Evolutionary conservation across 2,329 filamentous ascomycete species (phyloP), one percentile per base, ranked within the genome.

Genomic region (Acrodontium crateriforme): DNA sequence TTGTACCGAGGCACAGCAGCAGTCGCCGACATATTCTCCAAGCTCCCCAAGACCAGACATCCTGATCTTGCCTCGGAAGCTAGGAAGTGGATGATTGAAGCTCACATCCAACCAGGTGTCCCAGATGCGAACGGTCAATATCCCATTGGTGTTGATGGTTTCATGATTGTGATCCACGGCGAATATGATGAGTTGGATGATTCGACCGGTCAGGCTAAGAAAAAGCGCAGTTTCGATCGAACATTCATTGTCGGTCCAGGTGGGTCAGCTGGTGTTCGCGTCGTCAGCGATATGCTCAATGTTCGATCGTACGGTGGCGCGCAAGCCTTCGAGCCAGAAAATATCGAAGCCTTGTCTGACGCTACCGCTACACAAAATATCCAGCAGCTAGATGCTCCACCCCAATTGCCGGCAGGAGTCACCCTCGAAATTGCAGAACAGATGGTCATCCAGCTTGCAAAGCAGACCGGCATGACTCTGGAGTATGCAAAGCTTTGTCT

Each of bases 401-500:
- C 43, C 16, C 37, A 44, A 18, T 34, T 47, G 9, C 46, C 46
- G 10, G 32, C 37, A 15, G 44, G 44, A 16, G 20, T 51, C n/a
- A 44, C 45, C 2, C 30, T 47, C n/a, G 42, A 45, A 24, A 24
- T 49, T 11, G 49, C 45, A 13, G 45, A 48, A 38, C 72, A 84
- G 58, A 63, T 92, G 47, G 60, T 73, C 13, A 42, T 61, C 12
- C 75, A 89, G 49, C 66, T 94, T 28, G 77, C 73, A 39, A 73
- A 72, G 39, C 73, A 73, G 45, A 93, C 85, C 1, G 72, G 74
- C 32, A 83, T 98, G 74, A 89, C 72, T 6, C 56, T 74, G 7
- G 64, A 79, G 33, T 92, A 79, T 50, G 78, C 84, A 1, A 69
- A 76, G 41, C 69, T 91, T 63, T 94, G 87, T 44, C 63, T 95